phyloP scores from a whole-genome alignment of 305 asterid genomes.

The Fraxinus sp. region DNA sequence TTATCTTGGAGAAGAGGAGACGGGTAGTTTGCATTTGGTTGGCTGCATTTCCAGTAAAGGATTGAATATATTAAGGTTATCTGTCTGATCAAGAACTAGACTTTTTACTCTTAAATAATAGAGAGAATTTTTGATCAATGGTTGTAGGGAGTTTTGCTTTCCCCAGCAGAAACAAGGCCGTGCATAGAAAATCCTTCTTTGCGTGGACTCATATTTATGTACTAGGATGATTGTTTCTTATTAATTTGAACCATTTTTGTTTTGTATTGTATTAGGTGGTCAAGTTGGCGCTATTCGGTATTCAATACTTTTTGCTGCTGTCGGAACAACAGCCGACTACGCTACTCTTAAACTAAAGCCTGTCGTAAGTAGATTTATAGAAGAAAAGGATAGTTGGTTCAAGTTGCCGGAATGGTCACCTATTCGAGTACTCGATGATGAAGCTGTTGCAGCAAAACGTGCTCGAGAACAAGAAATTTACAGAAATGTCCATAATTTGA shows the following conservation, averaged over 20 bases:
- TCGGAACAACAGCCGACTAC: conserved; percentile 79
- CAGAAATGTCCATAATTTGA: conserved; percentile 52
- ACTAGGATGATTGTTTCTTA: neutral
- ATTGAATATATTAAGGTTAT: neutral
- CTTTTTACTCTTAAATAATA: neutral
- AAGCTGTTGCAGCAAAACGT: conserved; percentile 77
- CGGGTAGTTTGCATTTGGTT: neutral
- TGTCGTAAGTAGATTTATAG: conserved; percentile 34
- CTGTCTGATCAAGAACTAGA: neutral
- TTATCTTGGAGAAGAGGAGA: neutral
- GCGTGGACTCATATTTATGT: neutral
- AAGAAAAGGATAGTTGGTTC: conserved; percentile 50
- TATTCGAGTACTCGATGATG: conserved; percentile 74
- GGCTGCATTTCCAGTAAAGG: neutral
- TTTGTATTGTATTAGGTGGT: conserved; percentile 51
- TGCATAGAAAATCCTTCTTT: neutral
- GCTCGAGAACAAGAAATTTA: conserved; percentile 62
- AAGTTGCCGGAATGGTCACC: conserved; percentile 92
- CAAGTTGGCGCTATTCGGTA: conserved; percentile 76
- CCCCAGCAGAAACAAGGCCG: neutral
- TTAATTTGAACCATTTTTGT: conserved; percentile 1
- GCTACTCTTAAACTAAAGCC: conserved; percentile 58
- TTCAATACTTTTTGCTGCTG: conserved; percentile 67
- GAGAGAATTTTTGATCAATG: neutral
- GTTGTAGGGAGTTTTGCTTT: no score